Evolutionary conservation across 2,329 filamentous ascomycete species (phyloP), one percentile per base, ranked within the genome.

Genomic region (Uncinocarpus reesii): DNA sequence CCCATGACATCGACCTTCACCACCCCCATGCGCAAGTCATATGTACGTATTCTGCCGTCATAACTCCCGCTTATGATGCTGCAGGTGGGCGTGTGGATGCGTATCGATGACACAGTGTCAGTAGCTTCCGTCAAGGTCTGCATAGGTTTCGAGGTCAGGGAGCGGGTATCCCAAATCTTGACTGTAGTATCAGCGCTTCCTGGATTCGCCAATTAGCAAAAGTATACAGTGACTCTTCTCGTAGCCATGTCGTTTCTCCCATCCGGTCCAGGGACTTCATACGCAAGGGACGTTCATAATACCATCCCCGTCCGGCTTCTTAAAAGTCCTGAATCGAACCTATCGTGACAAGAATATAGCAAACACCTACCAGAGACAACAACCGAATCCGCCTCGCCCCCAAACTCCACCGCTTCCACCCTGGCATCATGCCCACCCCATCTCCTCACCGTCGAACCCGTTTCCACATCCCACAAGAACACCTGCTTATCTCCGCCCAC

Each of bases 391-490:
- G 71, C 83, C 2, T 82, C 80, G 10, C 88, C 89, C 0, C 79
- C 87, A 62, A 93, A 93, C 1, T 76, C 72, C 3, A 90, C 85
- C 38, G 79, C 76, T 63, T 95, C 93, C 48, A 96, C 75, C 26
- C 88, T 73, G 37, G 79, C 78, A 2, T 73, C 74, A 66, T 92
- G 86, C 0, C 83, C 84, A 55, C 65, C 61, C 65, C 90, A 92
- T 23, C 92, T 77, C 18, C 86, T 77, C 21, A 84, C 70, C 3
- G 90, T 95, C 57, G 78, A 75, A 15, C 84, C 87, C 2, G 81
- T 84, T 40, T 83, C 75, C 0, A 96, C 92, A 66, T 98, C 92
- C 92, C 92, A 96, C 4, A 95, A 74, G 62, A 95, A 95, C 0
- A 95, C 87, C 52, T 78, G 76, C 57, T 90, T 85, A 70, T 98